Conservation (phyloP, 139 green algal species). For the Picochlorum sp. region DNA sequence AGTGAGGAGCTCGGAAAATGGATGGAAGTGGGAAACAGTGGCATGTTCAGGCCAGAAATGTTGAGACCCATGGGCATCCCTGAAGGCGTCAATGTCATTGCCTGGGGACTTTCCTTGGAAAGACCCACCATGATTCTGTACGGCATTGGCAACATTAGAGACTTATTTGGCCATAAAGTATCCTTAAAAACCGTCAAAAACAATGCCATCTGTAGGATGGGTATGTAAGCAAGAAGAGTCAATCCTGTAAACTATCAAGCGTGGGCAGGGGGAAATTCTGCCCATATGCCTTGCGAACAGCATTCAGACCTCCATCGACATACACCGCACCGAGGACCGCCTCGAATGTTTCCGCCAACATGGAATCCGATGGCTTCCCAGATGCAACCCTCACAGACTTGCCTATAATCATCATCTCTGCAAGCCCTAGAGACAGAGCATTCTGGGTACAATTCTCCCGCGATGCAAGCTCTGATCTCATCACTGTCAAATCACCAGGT, state of each 20-base stretch:
- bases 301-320: constrained; percentile 1
- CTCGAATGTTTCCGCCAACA: constrained; percentile 16
- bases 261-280: not conserved
- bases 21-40: constrained; percentile 97
- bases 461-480: not conserved
- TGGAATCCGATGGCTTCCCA: not conserved
- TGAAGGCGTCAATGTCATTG: constrained; percentile 93
- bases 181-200: constrained; percentile 62
- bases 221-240: constrained; percentile 36
- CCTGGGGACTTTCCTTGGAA: constrained; percentile 91
- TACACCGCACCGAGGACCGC: constrained; percentile 19
- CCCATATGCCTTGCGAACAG: constrained; percentile 4
- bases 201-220: constrained; percentile 93
- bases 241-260: not conserved
- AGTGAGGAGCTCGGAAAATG: constrained; percentile 91
- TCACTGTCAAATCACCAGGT: not conserved
- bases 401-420: constrained; percentile 10
- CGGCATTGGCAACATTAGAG: constrained; percentile 97
- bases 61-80: constrained; percentile 96
- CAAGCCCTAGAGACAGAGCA: constrained; percentile 3
- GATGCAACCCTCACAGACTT: not conserved
- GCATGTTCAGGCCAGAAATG: constrained; percentile 98
- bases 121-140: constrained; percentile 98
- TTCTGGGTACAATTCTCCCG: constrained; percentile 5
- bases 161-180: constrained; percentile 97